phyloP scores from a whole-genome alignment of 169 alveolate species.

The Babesia bigemina region DNA sequence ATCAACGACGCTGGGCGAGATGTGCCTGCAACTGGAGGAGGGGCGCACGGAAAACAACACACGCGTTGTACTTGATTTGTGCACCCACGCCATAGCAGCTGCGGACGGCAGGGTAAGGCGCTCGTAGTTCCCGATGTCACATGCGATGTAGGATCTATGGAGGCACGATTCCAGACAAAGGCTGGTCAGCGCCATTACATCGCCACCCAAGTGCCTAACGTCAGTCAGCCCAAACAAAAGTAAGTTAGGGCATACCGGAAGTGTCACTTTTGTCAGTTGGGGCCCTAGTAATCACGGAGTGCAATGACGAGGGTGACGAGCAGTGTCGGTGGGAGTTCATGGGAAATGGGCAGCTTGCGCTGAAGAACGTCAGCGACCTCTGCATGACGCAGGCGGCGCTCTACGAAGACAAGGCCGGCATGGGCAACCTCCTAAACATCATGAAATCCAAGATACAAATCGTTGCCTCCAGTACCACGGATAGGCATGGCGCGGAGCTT shows the following conservation, averaged over 20 bases:
- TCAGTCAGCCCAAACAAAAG: conserved; percentile 57
- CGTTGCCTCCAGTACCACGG: conserved; percentile 65
- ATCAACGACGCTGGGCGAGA: conserved; percentile 83
- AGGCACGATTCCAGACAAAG: conserved; percentile 75
- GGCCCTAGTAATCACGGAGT: conserved; percentile 76
- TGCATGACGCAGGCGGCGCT: conserved; percentile 82
- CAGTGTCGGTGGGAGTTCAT: conserved; percentile 82
- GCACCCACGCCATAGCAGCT: conserved; percentile 82
- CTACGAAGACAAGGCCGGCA: conserved; percentile 79
- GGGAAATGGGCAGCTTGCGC: conserved; percentile 84
- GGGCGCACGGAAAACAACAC: conserved; percentile 79
- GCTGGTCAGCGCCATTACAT: conserved; percentile 69
- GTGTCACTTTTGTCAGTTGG: conserved; percentile 37
- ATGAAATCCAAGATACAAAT: conserved; percentile 31
- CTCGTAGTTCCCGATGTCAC: too few relatives aligned
- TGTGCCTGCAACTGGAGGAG: conserved; percentile 87
- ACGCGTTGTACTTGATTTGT: conserved; percentile 76
- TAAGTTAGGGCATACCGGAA: conserved; percentile 1
- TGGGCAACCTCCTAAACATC: conserved; percentile 74
- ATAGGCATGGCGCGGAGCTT: conserved; percentile 73
- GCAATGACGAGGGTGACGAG: conserved; percentile 82
- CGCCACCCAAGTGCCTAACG: conserved; percentile 63
- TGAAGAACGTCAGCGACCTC: conserved; percentile 74
- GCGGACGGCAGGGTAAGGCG: conserved; percentile 77
- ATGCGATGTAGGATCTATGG: conserved; percentile 71